These are phyloP conservation scores for Alternaria sp. DNA, from an alignment of 2,329 filamentous ascomycete species.

Conservation along the genomic window DNA sequence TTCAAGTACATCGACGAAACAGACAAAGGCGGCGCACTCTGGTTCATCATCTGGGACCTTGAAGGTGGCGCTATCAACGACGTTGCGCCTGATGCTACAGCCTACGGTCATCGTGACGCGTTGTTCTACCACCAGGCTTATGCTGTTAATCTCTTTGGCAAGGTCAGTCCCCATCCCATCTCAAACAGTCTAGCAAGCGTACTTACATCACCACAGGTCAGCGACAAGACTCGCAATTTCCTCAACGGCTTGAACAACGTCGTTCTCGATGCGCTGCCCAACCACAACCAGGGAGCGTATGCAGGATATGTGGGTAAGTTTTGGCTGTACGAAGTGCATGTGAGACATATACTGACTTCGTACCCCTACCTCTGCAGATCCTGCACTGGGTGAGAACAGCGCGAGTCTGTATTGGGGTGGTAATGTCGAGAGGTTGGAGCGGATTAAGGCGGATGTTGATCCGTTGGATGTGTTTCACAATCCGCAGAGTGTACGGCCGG, in stretches of 20 bases:
- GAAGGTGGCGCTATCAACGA: conserved; percentile 44
- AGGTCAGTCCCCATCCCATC: not conserved
- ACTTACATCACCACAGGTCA: conserved; percentile 15
- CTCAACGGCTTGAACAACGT: conserved; percentile 50
- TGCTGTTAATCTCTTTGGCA: conserved; percentile 40
- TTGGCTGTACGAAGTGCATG: too few relatives aligned
- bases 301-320: conserved; percentile 53
- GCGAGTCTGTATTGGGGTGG: conserved; percentile 56
- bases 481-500: conserved; percentile 42
- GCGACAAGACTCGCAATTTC: conserved; percentile 47
- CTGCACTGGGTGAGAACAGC: conserved; percentile 51
- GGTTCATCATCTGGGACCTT: conserved; percentile 46
- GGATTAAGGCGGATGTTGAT: conserved; percentile 50
- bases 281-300: conserved; percentile 54
- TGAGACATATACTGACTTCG: too few relatives aligned
- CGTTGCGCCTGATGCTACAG: conserved; percentile 37
- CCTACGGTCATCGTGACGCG: conserved; percentile 42
- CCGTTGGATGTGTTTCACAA: conserved; percentile 47
- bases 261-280: conserved; percentile 38
- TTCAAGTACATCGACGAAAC: conserved; percentile 40
- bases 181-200: not conserved
- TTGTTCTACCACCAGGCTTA: conserved; percentile 49
- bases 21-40: conserved; percentile 41
- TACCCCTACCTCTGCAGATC: conserved; percentile 38
- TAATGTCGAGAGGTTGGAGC: conserved; percentile 43